These are phyloP conservation scores for Thelonectria olida DNA, from an alignment of 2,329 filamentous ascomycete species.

Conservation along the genomic window DNA sequence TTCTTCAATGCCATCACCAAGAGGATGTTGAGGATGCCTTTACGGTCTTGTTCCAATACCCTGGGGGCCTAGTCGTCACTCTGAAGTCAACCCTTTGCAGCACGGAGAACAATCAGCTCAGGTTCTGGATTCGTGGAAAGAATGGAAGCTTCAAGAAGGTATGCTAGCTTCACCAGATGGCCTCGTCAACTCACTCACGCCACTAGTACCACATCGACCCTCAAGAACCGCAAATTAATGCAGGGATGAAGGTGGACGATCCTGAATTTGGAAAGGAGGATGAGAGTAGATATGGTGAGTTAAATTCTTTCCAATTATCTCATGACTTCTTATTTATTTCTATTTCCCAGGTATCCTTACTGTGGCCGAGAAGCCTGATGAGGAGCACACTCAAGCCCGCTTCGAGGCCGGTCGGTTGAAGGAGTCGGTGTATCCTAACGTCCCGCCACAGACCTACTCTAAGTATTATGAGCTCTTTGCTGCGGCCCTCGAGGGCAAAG, in stretches of 20 bases:
- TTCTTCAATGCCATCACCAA: background rate
- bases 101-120: background rate
- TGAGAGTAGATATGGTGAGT: background rate
- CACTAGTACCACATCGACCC: background rate
- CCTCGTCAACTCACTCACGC: no score
- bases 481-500: background rate
- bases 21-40: background rate
- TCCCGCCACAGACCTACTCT: background rate
- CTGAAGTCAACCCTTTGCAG: background rate
- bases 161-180: no score
- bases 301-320: no score
- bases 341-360: background rate
- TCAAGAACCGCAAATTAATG: conserved; percentile 5
- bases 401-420: background rate
- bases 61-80: background rate
- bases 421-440: background rate
- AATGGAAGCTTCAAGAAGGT: conserved; percentile 3
- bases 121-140: background rate
- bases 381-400: background rate
- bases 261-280: background rate
- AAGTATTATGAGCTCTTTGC: background rate
- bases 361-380: background rate
- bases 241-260: conserved; percentile 1
- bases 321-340: no score
- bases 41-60: background rate